A percentile compares a stretch with the other conserved stretches of the same genome.
Conservation (phyloP, 768 basidiomycete genomes). For the Tylopilus sp. region DNA sequence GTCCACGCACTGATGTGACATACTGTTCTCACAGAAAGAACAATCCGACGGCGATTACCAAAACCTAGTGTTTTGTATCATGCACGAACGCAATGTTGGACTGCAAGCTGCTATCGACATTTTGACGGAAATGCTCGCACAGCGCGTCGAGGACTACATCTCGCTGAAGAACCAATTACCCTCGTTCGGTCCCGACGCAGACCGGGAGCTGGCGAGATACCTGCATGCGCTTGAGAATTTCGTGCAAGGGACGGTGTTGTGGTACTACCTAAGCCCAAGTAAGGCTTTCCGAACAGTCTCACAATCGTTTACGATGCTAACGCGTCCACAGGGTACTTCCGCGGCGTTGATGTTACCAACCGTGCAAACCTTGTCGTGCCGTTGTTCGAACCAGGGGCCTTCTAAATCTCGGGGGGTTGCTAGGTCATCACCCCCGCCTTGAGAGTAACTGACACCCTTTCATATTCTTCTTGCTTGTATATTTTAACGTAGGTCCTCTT, state of each 20-base stretch:
- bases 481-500: constrained; percentile 16
- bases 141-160: constrained; percentile 34
- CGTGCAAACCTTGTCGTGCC: constrained; percentile 28
- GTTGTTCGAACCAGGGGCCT: constrained; percentile 25
- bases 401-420: constrained; percentile 13
- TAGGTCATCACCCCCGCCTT: not conserved
- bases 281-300: constrained; percentile 8
- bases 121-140: constrained; percentile 35
- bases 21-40: constrained; percentile 30
- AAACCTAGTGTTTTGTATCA: constrained; percentile 39
- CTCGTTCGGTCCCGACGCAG: constrained; percentile 34
- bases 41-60: constrained; percentile 39
- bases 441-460: not conserved
- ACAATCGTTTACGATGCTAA: constrained; percentile 12
- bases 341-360: constrained; percentile 32
- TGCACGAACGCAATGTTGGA: constrained; percentile 33
- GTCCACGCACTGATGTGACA: constrained; percentile 7
- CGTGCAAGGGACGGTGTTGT: constrained; percentile 37
- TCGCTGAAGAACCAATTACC: constrained; percentile 32
- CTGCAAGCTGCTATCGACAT: constrained; percentile 35
- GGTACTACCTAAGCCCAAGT: constrained; percentile 41
- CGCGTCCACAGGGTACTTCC: constrained; percentile 27
- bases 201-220: constrained; percentile 33
- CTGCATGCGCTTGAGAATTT: constrained; percentile 36
- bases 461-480: constrained; percentile 8